Conservation (phyloP, 2,329 filamentous ascomycete genomes). For the Hymenotorrendiella dingleyae region DNA sequence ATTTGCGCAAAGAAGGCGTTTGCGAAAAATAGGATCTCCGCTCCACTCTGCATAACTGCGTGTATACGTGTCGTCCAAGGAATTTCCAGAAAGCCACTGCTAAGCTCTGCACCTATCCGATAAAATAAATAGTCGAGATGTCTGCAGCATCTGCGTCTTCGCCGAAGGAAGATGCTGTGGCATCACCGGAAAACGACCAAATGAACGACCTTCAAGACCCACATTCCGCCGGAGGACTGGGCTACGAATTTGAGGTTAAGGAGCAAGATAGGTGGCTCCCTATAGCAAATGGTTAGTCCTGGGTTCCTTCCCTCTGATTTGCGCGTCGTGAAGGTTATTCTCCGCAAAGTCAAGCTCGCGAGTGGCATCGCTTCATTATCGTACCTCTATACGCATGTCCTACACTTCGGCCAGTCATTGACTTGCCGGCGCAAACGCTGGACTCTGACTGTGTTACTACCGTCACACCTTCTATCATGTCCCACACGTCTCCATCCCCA, state of each 20-base stretch:
- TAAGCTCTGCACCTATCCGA: slow-evolving; percentile 22
- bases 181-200: slow-evolving; percentile 87
- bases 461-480: slow-evolving; percentile 43
- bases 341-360: slow-evolving; percentile 28
- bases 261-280: slow-evolving; percentile 99
- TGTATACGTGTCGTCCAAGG: slow-evolving; percentile 28
- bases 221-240: slow-evolving; percentile 47
- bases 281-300: slow-evolving; percentile 97
- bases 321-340: slow-evolving; percentile 35
- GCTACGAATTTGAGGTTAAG: slow-evolving; percentile 97
- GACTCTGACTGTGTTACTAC: slow-evolving; percentile 25
- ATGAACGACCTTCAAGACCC: slow-evolving; percentile 61
- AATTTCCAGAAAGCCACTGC: slow-evolving; percentile 20
- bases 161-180: slow-evolving; percentile 85
- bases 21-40: slow-evolving; percentile 24
- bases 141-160: slow-evolving; percentile 67
- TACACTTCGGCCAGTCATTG: slow-evolving; percentile 28
- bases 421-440: slow-evolving; percentile 27
- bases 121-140: slow-evolving; percentile 70
- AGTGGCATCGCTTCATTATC: slow-evolving; percentile 45
- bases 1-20: slow-evolving; percentile 20
- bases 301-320: slow-evolving; percentile 41
- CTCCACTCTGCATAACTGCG: slow-evolving; percentile 20
- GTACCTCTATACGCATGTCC: slow-evolving; percentile 36
- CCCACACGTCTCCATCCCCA: slow-evolving; percentile 47